These are phyloP conservation scores for slime mould (Dictyostelium discoideum) DNA, from an alignment of 78 protist genomes.

Conservation along the genomic window DNA sequence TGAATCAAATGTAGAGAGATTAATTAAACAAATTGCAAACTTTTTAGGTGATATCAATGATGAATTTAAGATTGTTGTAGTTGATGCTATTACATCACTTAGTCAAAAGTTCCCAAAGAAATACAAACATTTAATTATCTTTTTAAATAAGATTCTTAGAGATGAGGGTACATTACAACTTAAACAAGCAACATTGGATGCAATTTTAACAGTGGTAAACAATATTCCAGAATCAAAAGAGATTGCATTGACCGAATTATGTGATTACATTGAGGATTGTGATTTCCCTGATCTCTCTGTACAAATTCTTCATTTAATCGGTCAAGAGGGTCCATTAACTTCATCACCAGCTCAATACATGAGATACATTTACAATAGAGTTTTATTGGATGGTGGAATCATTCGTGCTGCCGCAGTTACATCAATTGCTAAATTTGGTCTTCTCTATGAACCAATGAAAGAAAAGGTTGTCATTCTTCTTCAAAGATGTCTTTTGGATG, in stretches of 20 bases:
- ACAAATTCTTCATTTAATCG: conserved; percentile 94
- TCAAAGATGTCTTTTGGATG: conserved; percentile 88
- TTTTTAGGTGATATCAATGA: conserved; percentile 96
- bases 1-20: conserved; percentile 95
- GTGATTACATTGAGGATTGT: conserved; percentile 99
- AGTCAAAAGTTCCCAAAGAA: conserved; percentile 92
- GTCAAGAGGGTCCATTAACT: conserved; percentile 93
- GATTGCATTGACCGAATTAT: conserved; percentile 92
- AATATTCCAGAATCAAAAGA: conserved; percentile 91
- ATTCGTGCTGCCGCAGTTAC: conserved; percentile 97
- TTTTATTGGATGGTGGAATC: conserved; percentile 89
- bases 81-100: conserved; percentile 94
- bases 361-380: conserved; percentile 97
- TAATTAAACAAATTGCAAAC: conserved; percentile 95
- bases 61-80: conserved; percentile 96
- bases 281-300: conserved; percentile 94
- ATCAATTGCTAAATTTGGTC: conserved; percentile 97
- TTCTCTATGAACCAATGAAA: conserved; percentile 72
- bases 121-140: conserved; percentile 63
- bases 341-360: conserved; percentile 90
- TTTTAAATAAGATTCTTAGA: conserved; percentile 83
- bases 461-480: conserved; percentile 77
- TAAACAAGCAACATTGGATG: conserved; percentile 95
- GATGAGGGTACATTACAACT: conserved; percentile 94
- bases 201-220: conserved; percentile 87